These are phyloP conservation scores for Dipteronia sinensis DNA, from an alignment of 345 rosid genomes.

Conservation along the genomic window DNA sequence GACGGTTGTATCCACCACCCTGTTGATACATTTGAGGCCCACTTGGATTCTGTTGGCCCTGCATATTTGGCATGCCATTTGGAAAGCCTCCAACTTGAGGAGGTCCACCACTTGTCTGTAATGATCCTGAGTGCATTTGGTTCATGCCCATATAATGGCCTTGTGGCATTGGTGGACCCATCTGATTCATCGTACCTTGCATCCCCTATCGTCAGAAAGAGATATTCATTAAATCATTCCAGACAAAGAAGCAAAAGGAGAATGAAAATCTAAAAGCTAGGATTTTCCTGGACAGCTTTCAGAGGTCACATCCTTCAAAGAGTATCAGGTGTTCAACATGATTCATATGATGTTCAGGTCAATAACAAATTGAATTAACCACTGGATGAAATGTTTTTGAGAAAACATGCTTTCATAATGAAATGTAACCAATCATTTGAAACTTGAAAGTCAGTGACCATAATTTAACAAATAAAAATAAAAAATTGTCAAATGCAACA, in stretches of 20 bases:
- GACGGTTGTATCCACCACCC: constrained; percentile 75
- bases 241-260: not conserved
- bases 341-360: not conserved
- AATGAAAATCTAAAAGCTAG: not conserved
- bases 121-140: constrained; percentile 60
- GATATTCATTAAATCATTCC: not conserved
- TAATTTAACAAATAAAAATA: not conserved
- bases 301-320: not conserved
- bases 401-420: not conserved
- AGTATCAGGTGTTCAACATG: not conserved
- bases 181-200: constrained; percentile 82
- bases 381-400: not conserved
- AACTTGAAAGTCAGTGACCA: not conserved
- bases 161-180: constrained; percentile 74
- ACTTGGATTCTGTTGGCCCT: constrained; percentile 57
- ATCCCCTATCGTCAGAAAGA: constrained; percentile 51
- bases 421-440: not conserved
- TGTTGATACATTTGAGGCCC: constrained; percentile 76
- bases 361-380: not conserved
- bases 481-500: not conserved
- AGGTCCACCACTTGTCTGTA: constrained; percentile 49
- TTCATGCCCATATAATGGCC: constrained; percentile 88
- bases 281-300: not conserved
- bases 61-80: constrained; percentile 70
- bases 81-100: constrained; percentile 65